Base-by-base conservation (phyloP, 2,329 filamentous ascomycete species). In the Penicillium sp. region DNA sequence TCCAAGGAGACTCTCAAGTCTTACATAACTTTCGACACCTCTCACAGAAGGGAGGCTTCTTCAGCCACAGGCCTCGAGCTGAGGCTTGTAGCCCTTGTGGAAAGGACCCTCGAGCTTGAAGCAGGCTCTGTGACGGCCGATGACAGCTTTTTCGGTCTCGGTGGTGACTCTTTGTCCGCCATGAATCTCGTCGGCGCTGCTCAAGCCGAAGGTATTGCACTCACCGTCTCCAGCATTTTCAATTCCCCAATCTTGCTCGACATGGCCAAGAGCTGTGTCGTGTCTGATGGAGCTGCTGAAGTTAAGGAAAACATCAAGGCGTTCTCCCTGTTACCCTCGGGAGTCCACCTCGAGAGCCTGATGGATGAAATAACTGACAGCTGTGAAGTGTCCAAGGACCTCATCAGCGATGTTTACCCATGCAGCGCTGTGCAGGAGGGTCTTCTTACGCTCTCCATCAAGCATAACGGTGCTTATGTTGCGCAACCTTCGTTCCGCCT, bases 401-500 rank as follows among this genome's bases (percentile, higher is more conserved):
- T 61, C 0, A 66, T 79, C 31, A 55, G 62, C 7, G 75, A 79
- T 58, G 62, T 76, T 0, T 78, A 77, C 51, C 77, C 76, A 5
- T 77, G 74, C 61, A 78, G 73, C 44, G 68, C 76, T 5, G 68
- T 77, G 0, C 77, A 79, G 60, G 76, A 78, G 60, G 75, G 75
- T 9, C 67, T 79, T n/a, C 57, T 81, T 48, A 77, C 79, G 1
- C 69, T 81, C n/a, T 79, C 78, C 0, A 69, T 77, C 25, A 77
- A 78, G 60, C 73, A 79, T 41, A 64, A 69, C 12, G 78, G 78
- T 14, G 76, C 78, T 5, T 82, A 82, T 56, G 72, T 81, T 35
- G 78, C 77, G 7, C 76, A 79, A 47, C 75, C 77, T 36, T 64
- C 77, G 0, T 74, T 79, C 47, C 65, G 67, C 4, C 72, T 82